Evolutionary conservation across 805 yeast species (phyloP).

Genomic region (Candida tibetensis): DNA sequence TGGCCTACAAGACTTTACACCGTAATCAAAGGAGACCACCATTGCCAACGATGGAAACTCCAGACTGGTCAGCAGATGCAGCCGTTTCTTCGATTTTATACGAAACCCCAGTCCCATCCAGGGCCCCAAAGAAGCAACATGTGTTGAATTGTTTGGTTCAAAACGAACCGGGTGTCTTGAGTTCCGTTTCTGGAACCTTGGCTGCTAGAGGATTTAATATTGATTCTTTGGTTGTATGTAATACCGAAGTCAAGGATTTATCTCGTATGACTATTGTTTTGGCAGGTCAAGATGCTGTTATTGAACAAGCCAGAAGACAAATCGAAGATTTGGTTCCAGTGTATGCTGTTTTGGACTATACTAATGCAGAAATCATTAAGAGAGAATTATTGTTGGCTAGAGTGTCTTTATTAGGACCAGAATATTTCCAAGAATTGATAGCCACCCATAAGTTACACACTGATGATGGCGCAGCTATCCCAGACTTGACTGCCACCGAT

Average conservation of each 20-base stretch:
- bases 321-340: constrained; percentile 97
- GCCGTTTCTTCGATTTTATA: constrained; percentile 94
- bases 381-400: constrained; percentile 91
- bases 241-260: constrained; percentile 91
- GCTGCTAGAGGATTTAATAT: constrained; percentile 99
- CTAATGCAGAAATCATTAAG: constrained; percentile 83
- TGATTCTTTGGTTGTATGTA: constrained; percentile 94
- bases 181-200: constrained; percentile 88
- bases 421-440: constrained; percentile 91
- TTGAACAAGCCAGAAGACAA: constrained; percentile 97
- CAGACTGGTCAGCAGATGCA: constrained; percentile 92
- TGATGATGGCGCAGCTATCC: constrained; percentile 38
- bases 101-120: constrained; percentile 74
- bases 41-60: constrained; percentile 88
- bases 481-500: constrained; percentile 43
- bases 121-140: constrained; percentile 71
- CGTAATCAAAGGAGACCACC: constrained; percentile 85
- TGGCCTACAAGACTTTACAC: constrained; percentile 90
- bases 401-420: constrained; percentile 94
- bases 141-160: constrained; percentile 96
- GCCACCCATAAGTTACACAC: constrained; percentile 68
- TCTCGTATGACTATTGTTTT: constrained; percentile 96
- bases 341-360: constrained; percentile 94
- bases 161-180: constrained; percentile 97
- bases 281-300: constrained; percentile 91